Evolutionary conservation across 768 basidiomycete genomes (phyloP).

Genomic region (Boletus pseudo-olivaceus): DNA sequence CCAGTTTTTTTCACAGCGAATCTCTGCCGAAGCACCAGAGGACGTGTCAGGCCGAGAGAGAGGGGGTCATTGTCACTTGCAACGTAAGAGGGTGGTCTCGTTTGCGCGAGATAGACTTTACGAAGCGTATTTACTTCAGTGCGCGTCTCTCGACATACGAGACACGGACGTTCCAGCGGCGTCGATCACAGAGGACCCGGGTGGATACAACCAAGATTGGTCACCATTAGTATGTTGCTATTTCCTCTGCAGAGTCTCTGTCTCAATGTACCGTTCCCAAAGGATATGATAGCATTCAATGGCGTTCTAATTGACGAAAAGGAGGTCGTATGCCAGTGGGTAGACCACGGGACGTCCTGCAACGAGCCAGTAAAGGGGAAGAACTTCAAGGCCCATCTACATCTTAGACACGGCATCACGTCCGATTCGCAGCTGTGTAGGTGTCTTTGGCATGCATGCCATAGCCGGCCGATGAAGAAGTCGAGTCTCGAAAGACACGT

Average conservation of each 20-base stretch:
- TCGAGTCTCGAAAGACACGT: conserved; percentile 6
- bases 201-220: background rate
- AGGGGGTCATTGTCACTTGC: background rate
- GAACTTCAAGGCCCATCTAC: background rate
- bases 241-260: background rate
- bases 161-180: background rate
- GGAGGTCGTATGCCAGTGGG: conserved; percentile 4
- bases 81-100: background rate
- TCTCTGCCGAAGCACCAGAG: background rate
- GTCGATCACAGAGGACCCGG: background rate
- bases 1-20: background rate
- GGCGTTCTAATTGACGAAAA: background rate
- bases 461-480: background rate
- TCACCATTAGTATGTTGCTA: background rate
- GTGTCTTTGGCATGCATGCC: conserved; percentile 1
- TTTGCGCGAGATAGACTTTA: background rate
- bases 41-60: background rate
- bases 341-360: background rate
- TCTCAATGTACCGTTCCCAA: background rate
- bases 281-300: conserved; percentile 5
- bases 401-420: background rate
- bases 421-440: background rate
- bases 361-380: background rate
- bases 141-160: too few species aligned
- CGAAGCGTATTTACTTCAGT: background rate